Conservation (phyloP, 2,329 filamentous ascomycete species). For the Sporothrix dimorphospora region DNA sequence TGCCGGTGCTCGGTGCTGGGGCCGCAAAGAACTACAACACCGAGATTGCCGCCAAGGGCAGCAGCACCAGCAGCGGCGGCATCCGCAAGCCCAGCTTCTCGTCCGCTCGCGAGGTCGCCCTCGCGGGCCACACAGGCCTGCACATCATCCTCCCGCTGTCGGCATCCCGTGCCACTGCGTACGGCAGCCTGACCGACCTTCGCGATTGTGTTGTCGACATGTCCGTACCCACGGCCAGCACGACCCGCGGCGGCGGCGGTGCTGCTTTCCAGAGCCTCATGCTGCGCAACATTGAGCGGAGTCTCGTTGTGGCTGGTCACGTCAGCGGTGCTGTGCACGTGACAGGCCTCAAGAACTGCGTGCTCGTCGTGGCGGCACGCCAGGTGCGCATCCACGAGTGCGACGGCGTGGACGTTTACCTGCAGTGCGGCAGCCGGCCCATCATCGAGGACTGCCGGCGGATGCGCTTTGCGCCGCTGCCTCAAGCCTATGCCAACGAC, state of each 20-base stretch:
- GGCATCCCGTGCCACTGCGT: constrained; percentile 70
- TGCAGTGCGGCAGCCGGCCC: constrained; percentile 79
- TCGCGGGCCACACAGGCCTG: constrained; percentile 67
- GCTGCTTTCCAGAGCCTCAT: constrained; percentile 69
- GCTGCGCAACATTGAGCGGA: constrained; percentile 69
- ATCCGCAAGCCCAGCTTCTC: constrained; percentile 67
- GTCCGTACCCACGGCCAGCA: constrained; percentile 62
- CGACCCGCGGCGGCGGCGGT: constrained; percentile 39
- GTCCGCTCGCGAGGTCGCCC: constrained; percentile 61
- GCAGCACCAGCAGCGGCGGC: constrained; percentile 53
- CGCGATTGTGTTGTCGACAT: constrained; percentile 77
- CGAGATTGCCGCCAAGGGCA: constrained; percentile 48
- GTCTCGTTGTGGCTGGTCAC: constrained; percentile 75
- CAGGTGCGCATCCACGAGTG: constrained; percentile 95
- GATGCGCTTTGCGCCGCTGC: constrained; percentile 79
- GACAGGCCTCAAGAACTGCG: constrained; percentile 70
- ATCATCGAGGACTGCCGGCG: constrained; percentile 88
- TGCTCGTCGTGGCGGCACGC: constrained; percentile 78
- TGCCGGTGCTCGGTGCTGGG: constrained; percentile 40
- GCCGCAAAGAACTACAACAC: neutral
- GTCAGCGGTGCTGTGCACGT: constrained; percentile 83
- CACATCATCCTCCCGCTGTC: constrained; percentile 78
- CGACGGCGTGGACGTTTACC: constrained; percentile 77
- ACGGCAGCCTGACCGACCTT: constrained; percentile 73
- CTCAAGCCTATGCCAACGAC: constrained; percentile 36